Percentiles rank a stretch among this genome's conserved stretches.
Evolutionary conservation across 306 rosid genomes (phyloP).

Genomic region (Prunus davidiana): DNA sequence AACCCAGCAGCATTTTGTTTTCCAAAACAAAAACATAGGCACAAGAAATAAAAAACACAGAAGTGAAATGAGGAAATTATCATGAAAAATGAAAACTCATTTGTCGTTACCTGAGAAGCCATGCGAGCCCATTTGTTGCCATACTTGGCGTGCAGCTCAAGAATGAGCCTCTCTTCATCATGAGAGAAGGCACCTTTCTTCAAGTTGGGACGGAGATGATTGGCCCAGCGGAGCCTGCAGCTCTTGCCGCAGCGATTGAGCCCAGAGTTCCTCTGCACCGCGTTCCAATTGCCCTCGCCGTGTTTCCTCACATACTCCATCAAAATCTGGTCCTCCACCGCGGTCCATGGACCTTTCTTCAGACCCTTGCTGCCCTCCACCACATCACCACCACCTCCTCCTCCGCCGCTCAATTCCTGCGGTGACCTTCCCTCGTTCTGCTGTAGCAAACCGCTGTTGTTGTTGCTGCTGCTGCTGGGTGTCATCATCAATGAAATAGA

Average conservation of each 20-base stretch:
- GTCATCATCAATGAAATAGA: background rate
- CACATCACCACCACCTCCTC: background rate
- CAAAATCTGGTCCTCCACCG: constrained; percentile 67
- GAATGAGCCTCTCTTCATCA: constrained; percentile 73
- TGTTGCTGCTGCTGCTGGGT: background rate
- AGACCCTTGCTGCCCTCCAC: constrained; percentile 17
- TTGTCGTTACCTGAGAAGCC: constrained; percentile 64
- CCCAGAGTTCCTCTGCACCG: constrained; percentile 65
- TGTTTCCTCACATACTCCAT: constrained; percentile 73
- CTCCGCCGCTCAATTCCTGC: constrained; percentile 1
- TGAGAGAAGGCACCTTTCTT: constrained; percentile 74
- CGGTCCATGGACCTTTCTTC: constrained; percentile 93
- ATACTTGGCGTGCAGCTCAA: constrained; percentile 68
- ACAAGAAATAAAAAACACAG: background rate
- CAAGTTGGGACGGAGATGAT: constrained; percentile 78
- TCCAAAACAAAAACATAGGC: background rate
- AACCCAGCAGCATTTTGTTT: background rate
- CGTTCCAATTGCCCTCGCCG: constrained; percentile 94
- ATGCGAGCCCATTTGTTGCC: constrained; percentile 99
- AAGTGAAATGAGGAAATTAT: background rate
- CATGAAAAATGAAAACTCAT: background rate
- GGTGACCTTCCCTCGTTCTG: constrained; percentile 22
- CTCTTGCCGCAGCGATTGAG: constrained; percentile 87
- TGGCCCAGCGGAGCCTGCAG: constrained; percentile 95
- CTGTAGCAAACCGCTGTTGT: background rate